These are phyloP conservation scores for Saposhnikovia divaricata DNA, from an alignment of 129 eudicot species.

Conservation along the genomic window DNA sequence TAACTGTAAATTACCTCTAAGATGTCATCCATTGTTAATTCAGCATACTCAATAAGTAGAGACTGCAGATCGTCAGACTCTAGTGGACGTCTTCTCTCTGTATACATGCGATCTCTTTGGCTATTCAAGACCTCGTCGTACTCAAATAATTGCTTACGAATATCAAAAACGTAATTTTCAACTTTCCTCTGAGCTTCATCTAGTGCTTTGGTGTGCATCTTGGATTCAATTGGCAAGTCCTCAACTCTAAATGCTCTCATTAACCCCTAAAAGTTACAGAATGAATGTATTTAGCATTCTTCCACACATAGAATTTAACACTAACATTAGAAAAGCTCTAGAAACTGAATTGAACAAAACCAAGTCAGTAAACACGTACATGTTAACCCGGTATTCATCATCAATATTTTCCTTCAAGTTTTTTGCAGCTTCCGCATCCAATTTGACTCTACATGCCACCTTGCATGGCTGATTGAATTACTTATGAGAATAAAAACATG, in stretches of 20 bases:
- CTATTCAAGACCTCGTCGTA: slow-evolving; percentile 95
- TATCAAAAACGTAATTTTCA: slow-evolving; percentile 97
- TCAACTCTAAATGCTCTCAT: slow-evolving; percentile 99
- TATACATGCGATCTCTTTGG: slow-evolving; percentile 97
- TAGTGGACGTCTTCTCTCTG: slow-evolving; percentile 95
- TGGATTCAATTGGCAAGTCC: slow-evolving; percentile 97
- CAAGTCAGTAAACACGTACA: slow-evolving; percentile 34
- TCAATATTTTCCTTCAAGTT: slow-evolving; percentile 85
- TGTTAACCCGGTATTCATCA: slow-evolving; percentile 87
- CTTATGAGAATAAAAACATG: too few species aligned
- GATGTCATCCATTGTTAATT: slow-evolving; percentile 97
- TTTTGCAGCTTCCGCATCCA: slow-evolving; percentile 69
- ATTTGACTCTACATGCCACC: slow-evolving; percentile 60
- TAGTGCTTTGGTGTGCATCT: slow-evolving; percentile 88
- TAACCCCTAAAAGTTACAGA: slow-evolving; percentile 56
- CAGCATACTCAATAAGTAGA: slow-evolving; percentile 87
- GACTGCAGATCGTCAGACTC: slow-evolving; percentile 80
- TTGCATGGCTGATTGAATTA: slow-evolving; percentile 75
- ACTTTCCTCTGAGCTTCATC: slow-evolving; percentile 99
- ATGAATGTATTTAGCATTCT: neutral
- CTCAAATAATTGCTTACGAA: slow-evolving; percentile 89
- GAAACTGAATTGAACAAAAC: neutral
- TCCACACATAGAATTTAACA: neutral
- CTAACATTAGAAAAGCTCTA: neutral
- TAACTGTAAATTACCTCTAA: slow-evolving; percentile 50